Evolutionary conservation across 2,329 filamentous ascomycete genomes (phyloP), one percentile per base, ranked within the genome.

Genomic region (Colletotrichum costaricense): DNA sequence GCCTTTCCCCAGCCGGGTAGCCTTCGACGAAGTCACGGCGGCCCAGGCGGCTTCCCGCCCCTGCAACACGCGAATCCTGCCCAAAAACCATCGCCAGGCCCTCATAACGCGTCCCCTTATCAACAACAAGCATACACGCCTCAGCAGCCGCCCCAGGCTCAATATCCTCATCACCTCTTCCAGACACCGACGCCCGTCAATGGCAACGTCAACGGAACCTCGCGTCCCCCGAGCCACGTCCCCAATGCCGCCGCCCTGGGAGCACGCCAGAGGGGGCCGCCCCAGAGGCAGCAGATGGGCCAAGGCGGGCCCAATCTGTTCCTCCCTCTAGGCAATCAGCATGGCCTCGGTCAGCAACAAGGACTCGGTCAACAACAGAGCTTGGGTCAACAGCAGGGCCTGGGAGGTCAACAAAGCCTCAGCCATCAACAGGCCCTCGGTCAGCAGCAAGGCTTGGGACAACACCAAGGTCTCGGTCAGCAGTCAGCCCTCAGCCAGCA

Each of bases 51-150:
- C 75, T 88, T 85, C 76, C 83, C 84, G 78, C 82, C 86, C 68
- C 82, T 85, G 42, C 42, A 49, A 46, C 87, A 88, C 77, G 82
- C 86, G 72, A 86, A 84, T 76, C 86, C 87, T 77, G 84, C 85
- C 76, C 89, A 86, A 79, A 90, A 90, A 79, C 86, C 88, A 74
- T 88, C 88, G 33, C 86, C 88, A 52, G 86, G 87, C 26, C 85
- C 88, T 75, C 88, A 89, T 75, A 84, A 88, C 77, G 86, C 87
- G 73, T 86, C 88, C 72, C 86, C 88, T 2, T 91, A 90, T 78
- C 88, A 89, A 79, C 78, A 85, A 66, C 86, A 88, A 75, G 83
- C 85, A 72, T 90, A 90, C 79, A 80, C 86, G 67, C 82, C 88
- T 63, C 88, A 90, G 78, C 88, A 88, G 77, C 83, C 85, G 33